Evolutionary conservation across 345 rosid genomes (phyloP).

Genomic region (Jatropha curcas): DNA sequence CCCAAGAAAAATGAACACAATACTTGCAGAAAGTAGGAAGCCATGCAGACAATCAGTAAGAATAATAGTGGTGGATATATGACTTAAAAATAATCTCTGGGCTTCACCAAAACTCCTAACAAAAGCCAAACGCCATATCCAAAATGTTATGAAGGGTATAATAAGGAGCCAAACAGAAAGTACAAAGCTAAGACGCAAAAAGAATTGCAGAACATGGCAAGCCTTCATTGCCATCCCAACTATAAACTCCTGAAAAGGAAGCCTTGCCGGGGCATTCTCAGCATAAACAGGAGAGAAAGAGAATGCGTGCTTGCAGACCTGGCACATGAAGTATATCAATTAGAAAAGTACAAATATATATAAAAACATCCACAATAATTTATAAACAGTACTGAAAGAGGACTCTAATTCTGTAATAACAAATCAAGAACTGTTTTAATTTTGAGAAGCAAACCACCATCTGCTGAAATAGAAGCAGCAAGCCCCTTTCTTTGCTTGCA

Average conservation of each 20-base stretch:
- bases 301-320: slow-evolving; percentile 98
- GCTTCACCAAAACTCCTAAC: slow-evolving; percentile 94
- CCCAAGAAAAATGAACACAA: slow-evolving; percentile 92
- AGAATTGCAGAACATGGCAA: slow-evolving; percentile 88
- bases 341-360: not conserved
- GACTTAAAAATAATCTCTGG: slow-evolving; percentile 89
- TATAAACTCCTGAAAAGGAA: slow-evolving; percentile 96
- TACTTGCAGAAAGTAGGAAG: slow-evolving; percentile 95
- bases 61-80: slow-evolving; percentile 72
- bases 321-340: slow-evolving; percentile 10
- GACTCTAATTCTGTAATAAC: no score
- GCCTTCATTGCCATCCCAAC: slow-evolving; percentile 97
- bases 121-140: slow-evolving; percentile 97
- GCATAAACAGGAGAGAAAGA: slow-evolving; percentile 98
- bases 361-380: not conserved
- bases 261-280: slow-evolving; percentile 93
- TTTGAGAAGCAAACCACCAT: not conserved
- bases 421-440: no score
- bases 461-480: not conserved
- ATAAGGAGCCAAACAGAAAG: slow-evolving; percentile 96
- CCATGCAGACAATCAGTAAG: slow-evolving; percentile 99
- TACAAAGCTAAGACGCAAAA: slow-evolving; percentile 87
- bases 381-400: no score
- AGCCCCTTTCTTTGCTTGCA: not conserved
- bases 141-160: slow-evolving; percentile 90